Percentiles rank a stretch among this genome's conserved stretches.
These are phyloP conservation scores for Saccharomyces hybrid DNA, from an alignment of 1,139 yeast genomes.

Conservation along the genomic window DNA sequence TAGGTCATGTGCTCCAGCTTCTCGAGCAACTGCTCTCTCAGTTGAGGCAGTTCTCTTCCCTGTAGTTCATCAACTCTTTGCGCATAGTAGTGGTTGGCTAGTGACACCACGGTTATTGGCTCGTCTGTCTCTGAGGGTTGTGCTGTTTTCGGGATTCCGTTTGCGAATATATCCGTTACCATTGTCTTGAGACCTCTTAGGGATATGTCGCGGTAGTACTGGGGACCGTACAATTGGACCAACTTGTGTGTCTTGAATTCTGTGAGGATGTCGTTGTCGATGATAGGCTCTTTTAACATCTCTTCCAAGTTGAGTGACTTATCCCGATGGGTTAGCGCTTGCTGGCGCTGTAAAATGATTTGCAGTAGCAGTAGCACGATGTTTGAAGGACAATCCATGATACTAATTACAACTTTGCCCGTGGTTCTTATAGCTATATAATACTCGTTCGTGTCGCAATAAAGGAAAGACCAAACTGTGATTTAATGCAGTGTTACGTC, in stretches of 20 bases:
- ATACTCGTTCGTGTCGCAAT: not conserved
- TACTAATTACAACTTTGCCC: not conserved
- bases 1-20: not conserved
- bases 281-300: slow-evolving; percentile 22
- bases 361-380: slow-evolving; percentile 25
- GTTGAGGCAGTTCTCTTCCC: slow-evolving; percentile 18
- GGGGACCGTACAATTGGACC: slow-evolving; percentile 22
- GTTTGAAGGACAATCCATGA: slow-evolving; percentile 16
- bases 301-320: slow-evolving; percentile 14
- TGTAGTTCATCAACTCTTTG: slow-evolving; percentile 22
- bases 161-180: slow-evolving; percentile 19
- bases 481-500: not conserved
- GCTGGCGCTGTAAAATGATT: slow-evolving; percentile 25
- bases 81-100: slow-evolving; percentile 27
- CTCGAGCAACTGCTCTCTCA: slow-evolving; percentile 4
- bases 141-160: slow-evolving; percentile 10
- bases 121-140: slow-evolving; percentile 4
- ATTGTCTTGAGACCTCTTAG: slow-evolving; percentile 18
- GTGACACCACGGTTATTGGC: slow-evolving; percentile 17
- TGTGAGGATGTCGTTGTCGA: slow-evolving; percentile 20
- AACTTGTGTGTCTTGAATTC: slow-evolving; percentile 22
- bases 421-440: not conserved
- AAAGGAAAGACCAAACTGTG: not conserved
- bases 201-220: slow-evolving; percentile 13
- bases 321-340: slow-evolving; percentile 18